Evolutionary conservation across 1,139 yeast genomes (phyloP), one percentile per base, ranked within the genome.

Genomic region (Kodamaea fungicola): DNA sequence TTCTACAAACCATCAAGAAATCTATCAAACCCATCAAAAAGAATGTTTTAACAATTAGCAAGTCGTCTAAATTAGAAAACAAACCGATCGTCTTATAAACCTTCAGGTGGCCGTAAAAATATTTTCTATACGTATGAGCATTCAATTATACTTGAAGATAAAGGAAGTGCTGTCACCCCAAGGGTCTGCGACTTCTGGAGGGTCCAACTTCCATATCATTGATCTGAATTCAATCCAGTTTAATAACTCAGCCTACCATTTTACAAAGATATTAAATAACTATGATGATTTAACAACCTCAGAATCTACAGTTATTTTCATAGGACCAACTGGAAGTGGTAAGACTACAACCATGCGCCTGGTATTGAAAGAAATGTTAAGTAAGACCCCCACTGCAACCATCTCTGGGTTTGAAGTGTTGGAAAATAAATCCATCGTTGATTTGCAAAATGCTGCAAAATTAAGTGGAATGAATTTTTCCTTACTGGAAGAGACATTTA

Each of bases 301-400:
- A 7, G 16, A 27, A 10, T 38, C 51, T 3, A 56, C 57, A 38
- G 42, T 49, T 24, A 50, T 62, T 8, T 58, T 62, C 33, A 53
- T 62, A 48, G 68, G 67, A 1, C 67, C 68, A 8, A 60, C 64
- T 1, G 64, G 59, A 10, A 54, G 64, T 35, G 68, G 69, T 7
- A 64, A 63, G 42, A 63, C 68, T 7, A 59, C 66, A 22, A 51
- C 58, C 24, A 43, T 63, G 28, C 41, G 46, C 21, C 47, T 49
- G 22, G 43, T 55, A 9, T 38, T 51, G 6, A 28, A 33, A 7
- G 37, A 44, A n/a, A 46, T 46, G 28, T 27, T 37, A 16, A 29
- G 30, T 6, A 27, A 29, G 9, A 33, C 39, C 30, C 30, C 32
- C 8, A 12, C 26, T 23, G 28, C 32, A 31, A 50, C 45, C 10